Percentiles rank a stretch among this genome's conserved stretches.
Evolutionary conservation across 202 grass and related monocot species (phyloP).

Genomic region (Elaeis oleifera): DNA sequence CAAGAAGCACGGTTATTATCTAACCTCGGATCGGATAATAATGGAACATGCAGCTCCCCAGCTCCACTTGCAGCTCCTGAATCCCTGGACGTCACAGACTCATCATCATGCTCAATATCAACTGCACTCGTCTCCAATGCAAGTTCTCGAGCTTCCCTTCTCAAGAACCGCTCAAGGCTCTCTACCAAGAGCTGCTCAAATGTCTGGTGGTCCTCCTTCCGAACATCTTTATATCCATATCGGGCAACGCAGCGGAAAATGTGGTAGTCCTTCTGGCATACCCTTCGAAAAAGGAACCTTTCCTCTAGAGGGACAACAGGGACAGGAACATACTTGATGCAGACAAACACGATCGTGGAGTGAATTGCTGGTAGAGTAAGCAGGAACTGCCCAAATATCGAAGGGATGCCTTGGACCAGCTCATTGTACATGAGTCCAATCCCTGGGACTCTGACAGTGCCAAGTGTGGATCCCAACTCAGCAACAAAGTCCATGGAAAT

Average conservation of each 20-base stretch:
- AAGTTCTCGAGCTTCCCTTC: conserved; percentile 69
- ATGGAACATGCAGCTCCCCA: conserved; percentile 50
- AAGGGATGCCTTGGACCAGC: conserved; percentile 87
- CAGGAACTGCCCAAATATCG: conserved; percentile 76
- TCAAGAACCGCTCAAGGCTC: conserved; percentile 81
- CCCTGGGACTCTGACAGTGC: conserved; percentile 78
- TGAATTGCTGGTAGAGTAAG: conserved; percentile 79
- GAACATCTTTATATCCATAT: conserved; percentile 93
- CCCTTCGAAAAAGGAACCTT: conserved; percentile 92
- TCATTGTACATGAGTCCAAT: conserved; percentile 97
- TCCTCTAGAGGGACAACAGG: conserved; percentile 69
- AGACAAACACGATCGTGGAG: conserved; percentile 87
- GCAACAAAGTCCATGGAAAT: conserved; percentile 74
- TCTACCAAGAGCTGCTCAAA: conserved; percentile 80
- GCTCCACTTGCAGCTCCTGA: conserved; percentile 18
- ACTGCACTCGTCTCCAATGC: conserved; percentile 42
- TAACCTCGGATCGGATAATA: conserved; percentile 45
- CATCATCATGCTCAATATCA: conserved; percentile 28
- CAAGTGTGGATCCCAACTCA: conserved; percentile 78
- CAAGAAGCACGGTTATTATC: conserved; percentile 9
- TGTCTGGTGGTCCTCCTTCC: conserved; percentile 70
- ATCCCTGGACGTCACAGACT: conserved; percentile 32
- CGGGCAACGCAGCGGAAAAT: conserved; percentile 88
- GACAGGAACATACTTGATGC: conserved; percentile 85
- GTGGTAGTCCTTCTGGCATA: conserved; percentile 80